Conservation (phyloP, 2,329 filamentous ascomycete species). For the Fusarium sp. region DNA sequence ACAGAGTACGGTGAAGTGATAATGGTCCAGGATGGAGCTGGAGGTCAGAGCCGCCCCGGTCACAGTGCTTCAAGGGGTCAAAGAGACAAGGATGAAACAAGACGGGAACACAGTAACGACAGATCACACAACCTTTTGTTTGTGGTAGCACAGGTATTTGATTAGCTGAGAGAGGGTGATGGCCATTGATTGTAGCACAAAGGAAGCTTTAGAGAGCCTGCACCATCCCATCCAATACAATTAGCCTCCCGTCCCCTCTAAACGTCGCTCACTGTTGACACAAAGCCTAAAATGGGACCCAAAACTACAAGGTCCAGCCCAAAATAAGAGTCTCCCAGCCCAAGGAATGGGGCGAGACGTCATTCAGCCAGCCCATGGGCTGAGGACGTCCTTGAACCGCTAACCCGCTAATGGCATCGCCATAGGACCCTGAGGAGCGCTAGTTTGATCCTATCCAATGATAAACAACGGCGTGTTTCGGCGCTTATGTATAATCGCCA, state of each 20-base stretch:
- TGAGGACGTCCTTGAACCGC: constrained; percentile 20
- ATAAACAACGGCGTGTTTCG: not conserved
- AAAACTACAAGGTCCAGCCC: constrained; percentile 1
- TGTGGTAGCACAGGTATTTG: not conserved
- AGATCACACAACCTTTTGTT: not conserved
- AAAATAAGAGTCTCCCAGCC: constrained; percentile 19
- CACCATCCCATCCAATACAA: not conserved
- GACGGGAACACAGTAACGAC: constrained; percentile 7
- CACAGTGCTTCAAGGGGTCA: constrained; percentile 10
- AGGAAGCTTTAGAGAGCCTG: not conserved
- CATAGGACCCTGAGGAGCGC: constrained; percentile 28
- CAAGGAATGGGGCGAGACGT: constrained; percentile 28
- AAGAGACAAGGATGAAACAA: constrained; percentile 24
- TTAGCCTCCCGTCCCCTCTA: not conserved
- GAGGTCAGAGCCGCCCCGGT: constrained; percentile 21
- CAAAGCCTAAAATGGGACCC: constrained; percentile 14
- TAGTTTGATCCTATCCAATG: constrained; percentile 21
- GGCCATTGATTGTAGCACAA: not conserved
- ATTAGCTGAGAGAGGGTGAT: constrained; percentile 5
- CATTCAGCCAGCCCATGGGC: not conserved
- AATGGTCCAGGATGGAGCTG: constrained; percentile 1
- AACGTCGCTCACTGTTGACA: not conserved
- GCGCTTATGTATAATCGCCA: constrained; percentile 1
- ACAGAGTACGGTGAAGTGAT: constrained; percentile 37
- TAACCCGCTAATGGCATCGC: constrained; percentile 9